Conservation (phyloP, 371 early-diverging fungal genomes). For the Mucor irregularis region DNA sequence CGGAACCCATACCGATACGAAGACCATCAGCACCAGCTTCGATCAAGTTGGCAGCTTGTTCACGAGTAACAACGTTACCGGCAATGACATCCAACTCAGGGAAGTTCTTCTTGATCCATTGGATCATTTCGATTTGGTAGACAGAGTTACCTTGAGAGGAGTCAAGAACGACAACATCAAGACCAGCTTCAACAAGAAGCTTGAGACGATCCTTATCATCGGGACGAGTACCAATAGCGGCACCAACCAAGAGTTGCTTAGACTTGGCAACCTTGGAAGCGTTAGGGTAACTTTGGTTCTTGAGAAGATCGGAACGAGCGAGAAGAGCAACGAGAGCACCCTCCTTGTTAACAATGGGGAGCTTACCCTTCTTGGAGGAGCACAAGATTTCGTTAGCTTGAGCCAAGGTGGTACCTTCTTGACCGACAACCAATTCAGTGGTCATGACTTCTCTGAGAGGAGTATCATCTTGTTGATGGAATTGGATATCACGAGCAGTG, state of each 20-base stretch:
- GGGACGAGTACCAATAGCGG: conserved; percentile 91
- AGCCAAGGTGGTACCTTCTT: conserved; percentile 81
- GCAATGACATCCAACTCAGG: conserved; percentile 86
- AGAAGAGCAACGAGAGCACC: conserved; percentile 89
- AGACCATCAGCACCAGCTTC: conserved; percentile 95
- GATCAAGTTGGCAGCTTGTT: conserved; percentile 91
- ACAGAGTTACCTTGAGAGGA: conserved; percentile 93
- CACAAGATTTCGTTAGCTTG: conserved; percentile 91
- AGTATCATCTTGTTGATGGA: conserved; percentile 67
- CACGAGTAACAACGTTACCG: conserved; percentile 96
- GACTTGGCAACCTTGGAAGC: conserved; percentile 82
- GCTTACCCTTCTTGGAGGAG: conserved; percentile 93
- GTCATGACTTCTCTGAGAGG: conserved; percentile 84
- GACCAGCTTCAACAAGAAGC: conserved; percentile 88
- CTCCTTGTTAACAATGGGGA: conserved; percentile 87
- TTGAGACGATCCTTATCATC: conserved; percentile 85
- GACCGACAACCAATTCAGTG: conserved; percentile 83
- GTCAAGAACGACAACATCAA: conserved; percentile 94
- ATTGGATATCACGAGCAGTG: conserved; percentile 95
- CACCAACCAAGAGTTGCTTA: conserved; percentile 92
- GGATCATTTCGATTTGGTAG: conserved; percentile 94
- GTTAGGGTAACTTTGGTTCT: conserved; percentile 93
- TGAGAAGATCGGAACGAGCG: conserved; percentile 92
- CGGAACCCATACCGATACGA: conserved; percentile 96
- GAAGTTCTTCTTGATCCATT: conserved; percentile 85